Evolutionary conservation across 805 yeast species (phyloP), one percentile per base, ranked within the genome.

Genomic region (Wickerhamiella parazyma): DNA sequence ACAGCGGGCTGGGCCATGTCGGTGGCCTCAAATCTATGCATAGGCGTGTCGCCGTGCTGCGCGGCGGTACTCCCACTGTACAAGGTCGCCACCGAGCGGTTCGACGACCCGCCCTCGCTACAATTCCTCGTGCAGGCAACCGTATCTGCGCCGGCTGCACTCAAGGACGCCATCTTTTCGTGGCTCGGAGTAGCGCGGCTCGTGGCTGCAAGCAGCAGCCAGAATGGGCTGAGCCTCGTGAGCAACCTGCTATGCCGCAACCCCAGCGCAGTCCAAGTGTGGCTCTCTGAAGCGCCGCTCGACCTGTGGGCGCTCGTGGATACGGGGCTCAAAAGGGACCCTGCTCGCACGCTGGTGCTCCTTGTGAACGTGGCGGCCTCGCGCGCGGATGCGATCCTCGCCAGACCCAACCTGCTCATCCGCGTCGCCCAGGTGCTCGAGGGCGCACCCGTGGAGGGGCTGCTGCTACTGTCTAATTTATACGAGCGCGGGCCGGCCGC

Each of bases 281-380:
- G 45, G 34, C 37, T 42, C 4, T 8, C 41, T 2, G 36, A 36
- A 22, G 40, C 36, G 9, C 26, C 37, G 4, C 41, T 21, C 3
- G 45, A 42, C 18, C 16, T 42, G n/a, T 42, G 33, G 33, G 31
- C 22, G 5, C n/a, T 37, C 18, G 10, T 42, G 6, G 41, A 18
- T 11, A 14, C 25, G 7, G 29, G 31, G 8, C 26, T 42, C 19
- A 11, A 11, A 6, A 16, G 2, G 2, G 12, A 24, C 12, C 14
- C 36, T n/a, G 34, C 20, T 2, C 22, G 12, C 4, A 18, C 41
- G 22, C 19, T 42, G n/a, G 36, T 29, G 24, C 24, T 42, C 3
- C 38, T 42, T 14, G 42, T 33, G 12, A 41, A 42, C 20, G 18
- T 42, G 2, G 37, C 45, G 3, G 45, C 40, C 6, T 36, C 14